Percentiles rank a stretch among this genome's conserved stretches.
phyloP scores from a whole-genome alignment of 2,329 filamentous ascomycete species.

The Diaporthe nobilis region DNA sequence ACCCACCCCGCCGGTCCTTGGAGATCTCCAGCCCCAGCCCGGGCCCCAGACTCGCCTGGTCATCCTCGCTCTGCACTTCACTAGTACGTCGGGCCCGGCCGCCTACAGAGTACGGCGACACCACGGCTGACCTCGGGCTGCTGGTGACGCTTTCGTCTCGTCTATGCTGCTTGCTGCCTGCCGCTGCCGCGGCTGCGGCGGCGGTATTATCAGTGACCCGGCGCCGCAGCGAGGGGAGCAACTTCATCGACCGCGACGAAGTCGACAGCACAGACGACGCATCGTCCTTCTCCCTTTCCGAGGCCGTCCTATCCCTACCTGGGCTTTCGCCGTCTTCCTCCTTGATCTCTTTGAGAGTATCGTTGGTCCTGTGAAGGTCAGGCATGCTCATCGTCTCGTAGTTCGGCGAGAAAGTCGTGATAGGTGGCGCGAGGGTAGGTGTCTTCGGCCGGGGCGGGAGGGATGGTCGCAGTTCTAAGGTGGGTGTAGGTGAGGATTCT shows the following conservation, averaged over 20 bases:
- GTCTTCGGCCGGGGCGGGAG: constrained; percentile 47
- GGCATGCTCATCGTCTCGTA: constrained; percentile 36
- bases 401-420: constrained; percentile 32
- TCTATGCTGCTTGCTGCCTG: constrained; percentile 35
- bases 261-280: constrained; percentile 62
- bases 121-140: constrained; percentile 42
- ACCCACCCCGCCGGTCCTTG: constrained; percentile 63
- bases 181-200: constrained; percentile 14
- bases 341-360: constrained; percentile 42
- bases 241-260: constrained; percentile 61
- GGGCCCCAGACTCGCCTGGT: constrained; percentile 56
- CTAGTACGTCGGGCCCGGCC: constrained; percentile 56
- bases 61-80: constrained; percentile 60
- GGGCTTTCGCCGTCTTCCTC: constrained; percentile 33
- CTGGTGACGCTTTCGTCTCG: constrained; percentile 43
- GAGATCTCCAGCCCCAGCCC: constrained; percentile 66
- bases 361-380: constrained; percentile 37
- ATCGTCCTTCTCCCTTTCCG: constrained; percentile 54
- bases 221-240: constrained; percentile 57
- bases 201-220: constrained; percentile 54
- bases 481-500: constrained; percentile 57
- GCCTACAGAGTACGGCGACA: constrained; percentile 45
- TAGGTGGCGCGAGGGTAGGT: constrained; percentile 38
- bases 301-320: constrained; percentile 29
- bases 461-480: constrained; percentile 47